Base-by-base conservation (phyloP, 345 rosid genomes). In the Dipteronia dyeriana region DNA sequence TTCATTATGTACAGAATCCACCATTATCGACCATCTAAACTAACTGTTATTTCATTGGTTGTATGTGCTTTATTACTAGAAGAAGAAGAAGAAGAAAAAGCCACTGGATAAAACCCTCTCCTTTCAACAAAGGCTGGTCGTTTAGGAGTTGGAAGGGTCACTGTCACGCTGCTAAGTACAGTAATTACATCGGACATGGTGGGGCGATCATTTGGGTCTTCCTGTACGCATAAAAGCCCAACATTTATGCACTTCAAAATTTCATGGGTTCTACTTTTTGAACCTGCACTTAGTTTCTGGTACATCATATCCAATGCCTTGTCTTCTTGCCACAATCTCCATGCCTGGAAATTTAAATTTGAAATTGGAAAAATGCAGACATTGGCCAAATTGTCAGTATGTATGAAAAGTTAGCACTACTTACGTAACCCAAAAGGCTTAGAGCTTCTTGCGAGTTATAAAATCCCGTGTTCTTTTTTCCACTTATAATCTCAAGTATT, bases 221-320 rank as follows among this genome's bases (percentile, higher is more conserved):
- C 90, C 75, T 88, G 92, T 34, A 86, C 88, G 19, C 93, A 92
- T 25, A 88, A 47, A 9, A 92, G 84, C 71, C 90, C 94, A 9
- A 90, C 74, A 6, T 76, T 87, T 76, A 90, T 68, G 80, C 91
- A 90, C 78, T 83, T 87, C 39, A 74, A 41, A 10, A 79, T 77
- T 54, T 86, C 87, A 5, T 68, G 0, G 25, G 13, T 59, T 59
- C 4, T 53, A 3, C 51, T n/a, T 17, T 83, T 34, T 38, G 65
- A 84, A 1, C 83, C 78, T 47, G 78, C 76, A 7, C 66, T 7
- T 7, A 84, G 25, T 25, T 76, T 81, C 29, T 62, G 56, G 65
- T 89, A 92, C 53, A 88, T 73, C 53, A 90, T 49, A 60, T 83
- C 85, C 59, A 78, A 1, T 7, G 75, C 82, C 57, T 60, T 87